Conservation (phyloP, 345 rosid species). For the Populus tremula region DNA sequence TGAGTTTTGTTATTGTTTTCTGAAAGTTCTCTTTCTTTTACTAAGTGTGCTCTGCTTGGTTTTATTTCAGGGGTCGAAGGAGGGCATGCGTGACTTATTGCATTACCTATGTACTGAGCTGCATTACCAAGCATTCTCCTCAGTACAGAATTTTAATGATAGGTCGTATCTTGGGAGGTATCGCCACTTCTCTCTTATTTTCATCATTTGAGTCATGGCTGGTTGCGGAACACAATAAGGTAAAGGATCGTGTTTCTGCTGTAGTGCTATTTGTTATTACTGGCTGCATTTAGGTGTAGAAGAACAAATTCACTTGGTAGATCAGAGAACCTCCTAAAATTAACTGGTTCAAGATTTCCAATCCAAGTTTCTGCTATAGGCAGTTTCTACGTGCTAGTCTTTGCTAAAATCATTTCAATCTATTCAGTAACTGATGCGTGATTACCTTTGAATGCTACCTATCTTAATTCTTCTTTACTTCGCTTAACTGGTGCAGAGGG, state of each 20-base stretch:
- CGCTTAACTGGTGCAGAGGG: conserved; percentile 35
- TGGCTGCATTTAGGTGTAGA: conserved; percentile 16
- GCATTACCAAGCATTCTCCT: conserved; percentile 92
- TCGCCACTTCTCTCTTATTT: conserved; percentile 43
- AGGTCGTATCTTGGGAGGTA: conserved; percentile 60
- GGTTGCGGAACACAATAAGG: conserved; percentile 96
- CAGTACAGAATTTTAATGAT: conserved; percentile 85
- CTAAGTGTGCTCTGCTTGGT: conserved; percentile 6
- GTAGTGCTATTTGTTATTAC: conserved; percentile 22
- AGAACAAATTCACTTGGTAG: background rate
- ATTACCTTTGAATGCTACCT: background rate
- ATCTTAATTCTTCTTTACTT: background rate
- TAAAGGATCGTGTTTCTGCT: conserved; percentile 30
- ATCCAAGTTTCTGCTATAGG: background rate
- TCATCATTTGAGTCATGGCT: conserved; percentile 98
- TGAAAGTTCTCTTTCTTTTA: conserved; percentile 8
- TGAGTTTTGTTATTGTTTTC: background rate
- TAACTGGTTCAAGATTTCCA: background rate
- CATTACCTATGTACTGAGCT: conserved; percentile 77
- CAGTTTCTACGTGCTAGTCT: background rate
- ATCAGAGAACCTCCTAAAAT: background rate
- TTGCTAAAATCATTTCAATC: background rate
- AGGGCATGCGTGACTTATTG: conserved; percentile 91
- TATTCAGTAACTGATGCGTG: background rate
- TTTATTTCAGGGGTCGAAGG: conserved; percentile 72